Evolutionary conservation across 768 basidiomycete species (phyloP).

Genomic region (Harrya chromipes): DNA sequence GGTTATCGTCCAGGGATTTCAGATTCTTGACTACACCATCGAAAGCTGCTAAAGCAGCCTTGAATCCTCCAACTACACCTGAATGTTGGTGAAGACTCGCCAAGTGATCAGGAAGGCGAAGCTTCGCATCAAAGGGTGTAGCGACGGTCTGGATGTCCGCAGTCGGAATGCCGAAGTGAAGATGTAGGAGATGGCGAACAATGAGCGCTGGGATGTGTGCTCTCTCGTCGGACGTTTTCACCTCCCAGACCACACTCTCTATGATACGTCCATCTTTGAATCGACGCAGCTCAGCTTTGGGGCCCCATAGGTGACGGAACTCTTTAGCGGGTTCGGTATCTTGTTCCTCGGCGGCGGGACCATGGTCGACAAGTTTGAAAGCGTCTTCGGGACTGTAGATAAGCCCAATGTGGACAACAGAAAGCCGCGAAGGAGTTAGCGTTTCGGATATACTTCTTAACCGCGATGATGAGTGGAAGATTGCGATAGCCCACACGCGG

Average conservation of each 20-base stretch:
- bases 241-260: conserved; percentile 97
- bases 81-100: conserved; percentile 35
- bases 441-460: conserved; percentile 51
- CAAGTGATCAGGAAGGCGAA: conserved; percentile 57
- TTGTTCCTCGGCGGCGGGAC: conserved; percentile 70
- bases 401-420: conserved; percentile 67
- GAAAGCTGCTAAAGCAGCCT: conserved; percentile 72
- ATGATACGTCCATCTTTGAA: conserved; percentile 94
- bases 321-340: conserved; percentile 46
- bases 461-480: conserved; percentile 52
- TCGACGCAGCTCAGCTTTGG: conserved; percentile 85
- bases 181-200: conserved; percentile 66
- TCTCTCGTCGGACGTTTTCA: conserved; percentile 75
- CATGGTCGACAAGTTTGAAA: conserved; percentile 87
- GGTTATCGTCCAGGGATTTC: conserved; percentile 63
- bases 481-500: conserved; percentile 60
- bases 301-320: conserved; percentile 89
- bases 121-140: conserved; percentile 50
- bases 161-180: conserved; percentile 68
- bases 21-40: conserved; percentile 73
- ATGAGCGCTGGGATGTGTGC: conserved; percentile 73
- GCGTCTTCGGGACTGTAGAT: conserved; percentile 70
- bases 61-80: conserved; percentile 55
- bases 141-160: conserved; percentile 59
- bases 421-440: conserved; percentile 47